Conservation (phyloP, 1,284 basidiomycete species). For the Ustilago vetiveriae region DNA sequence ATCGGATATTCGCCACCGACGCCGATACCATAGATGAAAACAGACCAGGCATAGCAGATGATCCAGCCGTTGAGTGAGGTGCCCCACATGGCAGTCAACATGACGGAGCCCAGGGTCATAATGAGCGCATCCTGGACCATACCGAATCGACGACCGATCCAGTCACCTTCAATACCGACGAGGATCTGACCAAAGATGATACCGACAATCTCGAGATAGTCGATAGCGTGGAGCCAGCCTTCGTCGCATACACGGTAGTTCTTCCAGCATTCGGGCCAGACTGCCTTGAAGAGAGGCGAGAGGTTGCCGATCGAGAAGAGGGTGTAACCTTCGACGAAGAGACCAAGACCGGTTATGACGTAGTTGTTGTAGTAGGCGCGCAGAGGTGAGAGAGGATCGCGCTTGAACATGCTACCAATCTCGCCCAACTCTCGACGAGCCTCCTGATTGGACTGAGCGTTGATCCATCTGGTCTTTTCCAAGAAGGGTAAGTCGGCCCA, state of each 20-base stretch:
- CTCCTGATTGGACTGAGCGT: slow-evolving; percentile 69
- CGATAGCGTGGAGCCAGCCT: slow-evolving; percentile 69
- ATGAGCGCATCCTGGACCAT: slow-evolving; percentile 68
- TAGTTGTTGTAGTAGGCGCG: slow-evolving; percentile 70
- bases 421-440: slow-evolving; percentile 68
- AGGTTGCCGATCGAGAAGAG: slow-evolving; percentile 71
- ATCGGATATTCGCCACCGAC: slow-evolving; percentile 72
- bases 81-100: slow-evolving; percentile 72
- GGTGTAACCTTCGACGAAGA: slow-evolving; percentile 71
- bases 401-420: slow-evolving; percentile 71
- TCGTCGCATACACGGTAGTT: slow-evolving; percentile 68
- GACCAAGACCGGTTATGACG: slow-evolving; percentile 71
- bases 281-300: slow-evolving; percentile 69
- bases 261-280: slow-evolving; percentile 71
- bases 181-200: slow-evolving; percentile 72
- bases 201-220: slow-evolving; percentile 70
- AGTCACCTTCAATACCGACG: slow-evolving; percentile 72
- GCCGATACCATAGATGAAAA: slow-evolving; percentile 70
- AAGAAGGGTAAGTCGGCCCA: slow-evolving; percentile 67
- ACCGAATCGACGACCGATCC: slow-evolving; percentile 71
- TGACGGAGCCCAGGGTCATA: slow-evolving; percentile 70
- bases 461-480: slow-evolving; percentile 68
- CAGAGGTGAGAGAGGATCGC: slow-evolving; percentile 69
- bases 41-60: slow-evolving; percentile 70
- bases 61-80: slow-evolving; percentile 71